phyloP scores from a whole-genome alignment of 2,329 filamentous ascomycete genomes.

The Penicillium corylophilum region DNA sequence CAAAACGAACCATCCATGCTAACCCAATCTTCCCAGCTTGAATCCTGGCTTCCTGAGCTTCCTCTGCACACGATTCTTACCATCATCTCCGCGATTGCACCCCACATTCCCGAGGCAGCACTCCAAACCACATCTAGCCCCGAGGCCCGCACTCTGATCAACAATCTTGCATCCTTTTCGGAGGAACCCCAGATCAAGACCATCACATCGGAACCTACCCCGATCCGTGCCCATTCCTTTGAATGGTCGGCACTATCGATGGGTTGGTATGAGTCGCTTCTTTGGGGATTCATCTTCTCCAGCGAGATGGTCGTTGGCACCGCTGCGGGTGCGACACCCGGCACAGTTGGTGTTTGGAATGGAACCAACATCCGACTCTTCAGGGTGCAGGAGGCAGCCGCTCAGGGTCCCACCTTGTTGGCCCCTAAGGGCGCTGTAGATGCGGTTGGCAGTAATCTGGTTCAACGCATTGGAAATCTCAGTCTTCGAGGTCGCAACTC shows the following conservation, averaged over 20 bases:
- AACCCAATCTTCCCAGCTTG: slow-evolving; percentile 58
- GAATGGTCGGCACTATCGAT: slow-evolving; percentile 89
- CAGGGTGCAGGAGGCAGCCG: slow-evolving; percentile 79
- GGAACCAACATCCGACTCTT: slow-evolving; percentile 86
- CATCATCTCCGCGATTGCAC: slow-evolving; percentile 63
- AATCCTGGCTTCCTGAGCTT: slow-evolving; percentile 88
- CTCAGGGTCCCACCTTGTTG: slow-evolving; percentile 75
- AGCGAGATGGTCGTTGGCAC: slow-evolving; percentile 72
- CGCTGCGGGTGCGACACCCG: slow-evolving; percentile 59
- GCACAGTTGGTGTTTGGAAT: slow-evolving; percentile 91
- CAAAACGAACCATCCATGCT: slow-evolving; percentile 3
- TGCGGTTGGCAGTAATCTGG: slow-evolving; percentile 86
- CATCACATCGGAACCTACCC: slow-evolving; percentile 66
- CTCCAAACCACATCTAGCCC: slow-evolving; percentile 40
- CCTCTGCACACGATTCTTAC: slow-evolving; percentile 84
- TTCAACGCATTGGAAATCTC: slow-evolving; percentile 79
- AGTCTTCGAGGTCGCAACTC: slow-evolving; percentile 55
- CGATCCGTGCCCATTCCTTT: slow-evolving; percentile 80
- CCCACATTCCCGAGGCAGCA: slow-evolving; percentile 51
- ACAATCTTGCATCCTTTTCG: slow-evolving; percentile 44
- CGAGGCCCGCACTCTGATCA: slow-evolving; percentile 43
- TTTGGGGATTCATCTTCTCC: slow-evolving; percentile 92
- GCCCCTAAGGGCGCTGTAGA: slow-evolving; percentile 89
- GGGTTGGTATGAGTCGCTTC: slow-evolving; percentile 91
- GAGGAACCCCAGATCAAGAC: slow-evolving; percentile 62